phyloP scores from a whole-genome alignment of 306 rosid species.

The Lupinus albus region DNA sequence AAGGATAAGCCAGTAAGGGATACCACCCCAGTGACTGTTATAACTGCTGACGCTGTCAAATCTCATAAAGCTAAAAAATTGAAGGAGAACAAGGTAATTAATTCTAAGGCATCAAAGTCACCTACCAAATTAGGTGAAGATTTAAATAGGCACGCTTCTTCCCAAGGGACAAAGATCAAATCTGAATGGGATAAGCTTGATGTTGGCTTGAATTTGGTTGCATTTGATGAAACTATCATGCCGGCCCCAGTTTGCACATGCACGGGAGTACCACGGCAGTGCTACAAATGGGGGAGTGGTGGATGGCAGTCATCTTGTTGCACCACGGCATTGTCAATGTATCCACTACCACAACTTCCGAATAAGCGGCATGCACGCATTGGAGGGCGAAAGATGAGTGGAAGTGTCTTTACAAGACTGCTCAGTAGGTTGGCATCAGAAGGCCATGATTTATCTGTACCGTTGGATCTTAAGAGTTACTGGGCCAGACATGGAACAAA shows the following conservation, averaged over 20 bases:
- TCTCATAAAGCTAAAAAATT: constrained; percentile 65
- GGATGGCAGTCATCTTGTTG: constrained; percentile 99
- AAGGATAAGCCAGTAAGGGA: constrained; percentile 70
- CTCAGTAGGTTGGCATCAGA: constrained; percentile 86
- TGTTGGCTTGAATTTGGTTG: constrained; percentile 80
- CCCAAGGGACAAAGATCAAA: constrained; percentile 78
- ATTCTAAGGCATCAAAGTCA: constrained; percentile 57
- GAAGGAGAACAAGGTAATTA: constrained; percentile 61
- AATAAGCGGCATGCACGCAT: constrained; percentile 90
- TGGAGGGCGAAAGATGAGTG: constrained; percentile 98
- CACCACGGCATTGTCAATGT: constrained; percentile 83
- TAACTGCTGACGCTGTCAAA: constrained; percentile 70
- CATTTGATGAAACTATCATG: constrained; percentile 86
- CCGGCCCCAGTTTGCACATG: constrained; percentile 93
- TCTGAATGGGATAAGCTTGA: constrained; percentile 93
- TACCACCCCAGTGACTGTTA: constrained; percentile 72
- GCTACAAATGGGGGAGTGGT: constrained; percentile 99
- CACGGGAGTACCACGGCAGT: constrained; percentile 79
- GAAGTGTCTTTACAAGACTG: constrained; percentile 86
- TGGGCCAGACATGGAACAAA: constrained; percentile 99
- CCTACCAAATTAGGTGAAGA: constrained; percentile 72
- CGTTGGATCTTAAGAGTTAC: constrained; percentile 84
- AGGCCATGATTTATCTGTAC: constrained; percentile 78
- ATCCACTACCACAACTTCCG: constrained; percentile 95
- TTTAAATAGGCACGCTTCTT: constrained; percentile 78